These are phyloP conservation scores for Taiozyma onychis DNA, from an alignment of 1,139 yeast genomes.

Conservation along the genomic window DNA sequence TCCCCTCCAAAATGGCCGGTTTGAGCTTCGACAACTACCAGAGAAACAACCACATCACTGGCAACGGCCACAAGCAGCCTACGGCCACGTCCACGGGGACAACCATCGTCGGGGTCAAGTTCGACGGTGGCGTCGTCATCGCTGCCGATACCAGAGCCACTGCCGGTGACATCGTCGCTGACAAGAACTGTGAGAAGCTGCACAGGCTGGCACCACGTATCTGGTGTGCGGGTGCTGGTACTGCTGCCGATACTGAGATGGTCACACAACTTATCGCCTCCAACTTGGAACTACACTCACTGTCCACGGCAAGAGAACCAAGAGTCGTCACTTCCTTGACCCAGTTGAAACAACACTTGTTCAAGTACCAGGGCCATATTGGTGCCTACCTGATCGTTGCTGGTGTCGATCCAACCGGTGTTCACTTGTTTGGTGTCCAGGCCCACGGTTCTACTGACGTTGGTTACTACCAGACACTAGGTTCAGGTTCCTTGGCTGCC, in stretches of 20 bases:
- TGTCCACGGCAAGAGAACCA: conserved; percentile 80
- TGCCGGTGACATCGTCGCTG: conserved; percentile 93
- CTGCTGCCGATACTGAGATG: conserved; percentile 99
- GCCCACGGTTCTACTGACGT: conserved; percentile 98
- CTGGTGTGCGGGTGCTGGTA: conserved; percentile 99
- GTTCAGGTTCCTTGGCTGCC: conserved; percentile 98
- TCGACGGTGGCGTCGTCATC: conserved; percentile 80
- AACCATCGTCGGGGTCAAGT: conserved; percentile 93
- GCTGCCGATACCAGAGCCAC: conserved; percentile 99
- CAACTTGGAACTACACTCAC: conserved; percentile 82
- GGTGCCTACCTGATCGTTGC: conserved; percentile 98
- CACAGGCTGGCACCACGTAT: conserved; percentile 89
- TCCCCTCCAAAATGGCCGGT: conserved; percentile 59
- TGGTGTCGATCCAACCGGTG: conserved; percentile 95
- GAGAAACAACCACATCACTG: conserved; percentile 69
- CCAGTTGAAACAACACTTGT: conserved; percentile 88
- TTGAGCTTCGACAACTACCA: conserved; percentile 89
- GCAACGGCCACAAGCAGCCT: conserved; percentile 72
- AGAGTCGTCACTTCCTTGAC: conserved; percentile 93
- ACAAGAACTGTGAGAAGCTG: conserved; percentile 93
- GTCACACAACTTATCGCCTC: conserved; percentile 90
- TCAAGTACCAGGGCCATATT: conserved; percentile 93
- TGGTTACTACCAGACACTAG: conserved; percentile 87
- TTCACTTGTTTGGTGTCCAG: conserved; percentile 86
- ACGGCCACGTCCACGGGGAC: conserved; percentile 97